Conservation (phyloP, 106 monocot genomes). For the Allium sativum region DNA sequence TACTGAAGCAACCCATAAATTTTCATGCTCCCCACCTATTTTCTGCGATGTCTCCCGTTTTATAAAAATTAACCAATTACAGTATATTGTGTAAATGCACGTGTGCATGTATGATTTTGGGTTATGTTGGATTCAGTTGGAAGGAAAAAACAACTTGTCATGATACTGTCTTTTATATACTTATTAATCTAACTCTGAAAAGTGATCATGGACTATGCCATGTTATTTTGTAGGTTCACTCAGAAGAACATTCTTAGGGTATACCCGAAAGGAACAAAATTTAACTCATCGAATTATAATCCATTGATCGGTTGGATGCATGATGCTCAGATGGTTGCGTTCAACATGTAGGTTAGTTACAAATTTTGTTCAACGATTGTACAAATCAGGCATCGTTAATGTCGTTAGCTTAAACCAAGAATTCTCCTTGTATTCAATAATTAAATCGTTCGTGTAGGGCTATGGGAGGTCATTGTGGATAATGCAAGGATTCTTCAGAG, state of each 20-base stretch:
- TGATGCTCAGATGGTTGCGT: constrained; percentile 90
- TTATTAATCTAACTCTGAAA: no score
- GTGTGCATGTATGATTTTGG: no score
- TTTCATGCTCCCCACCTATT: no score
- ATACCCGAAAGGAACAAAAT: constrained; percentile 63
- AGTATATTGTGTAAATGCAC: no score
- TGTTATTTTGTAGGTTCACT: constrained; percentile 46
- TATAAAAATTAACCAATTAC: no score
- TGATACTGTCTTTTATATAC: no score
- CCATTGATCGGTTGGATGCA: constrained; percentile 76
- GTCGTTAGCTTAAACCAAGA: neutral
- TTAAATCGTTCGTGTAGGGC: constrained; percentile 18
- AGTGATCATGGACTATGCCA: no score
- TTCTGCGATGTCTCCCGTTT: no score
- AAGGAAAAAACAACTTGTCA: no score
- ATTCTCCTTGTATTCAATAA: neutral
- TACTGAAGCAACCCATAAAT: no score
- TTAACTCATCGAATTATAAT: constrained; percentile 74
- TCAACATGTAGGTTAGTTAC: constrained; percentile 76
- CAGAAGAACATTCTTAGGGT: constrained; percentile 63
- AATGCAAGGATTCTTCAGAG: constrained; percentile 55
- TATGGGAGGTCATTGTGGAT: constrained; percentile 55
- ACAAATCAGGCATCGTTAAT: no score
- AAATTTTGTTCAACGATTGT: neutral
- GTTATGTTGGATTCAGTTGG: no score